These are phyloP conservation scores for Eucalyptus sideroxylon DNA, from an alignment of 345 rosid species.

Conservation along the genomic window DNA sequence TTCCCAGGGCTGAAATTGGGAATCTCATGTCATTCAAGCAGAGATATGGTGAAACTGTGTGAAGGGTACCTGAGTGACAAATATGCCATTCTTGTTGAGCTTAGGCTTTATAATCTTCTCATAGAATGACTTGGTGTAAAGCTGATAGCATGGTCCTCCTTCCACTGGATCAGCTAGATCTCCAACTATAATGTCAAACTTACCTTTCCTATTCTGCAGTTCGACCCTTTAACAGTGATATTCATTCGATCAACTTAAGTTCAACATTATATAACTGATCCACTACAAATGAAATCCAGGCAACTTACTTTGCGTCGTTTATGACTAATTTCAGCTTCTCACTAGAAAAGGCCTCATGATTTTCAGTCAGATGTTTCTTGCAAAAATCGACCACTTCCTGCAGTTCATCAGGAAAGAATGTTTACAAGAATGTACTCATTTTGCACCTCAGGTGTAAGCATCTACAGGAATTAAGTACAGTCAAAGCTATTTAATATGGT, in stretches of 20 bases:
- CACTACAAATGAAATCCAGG: not conserved
- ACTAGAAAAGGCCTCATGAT: conserved; percentile 65
- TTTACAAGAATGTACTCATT: not conserved
- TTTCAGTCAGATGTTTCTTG: conserved; percentile 48
- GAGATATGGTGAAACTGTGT: not conserved
- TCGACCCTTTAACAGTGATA: conserved; percentile 46
- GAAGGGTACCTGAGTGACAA: conserved; percentile 69
- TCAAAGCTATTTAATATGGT: not conserved
- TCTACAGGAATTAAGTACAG: not conserved
- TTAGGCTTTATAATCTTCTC: conserved; percentile 67
- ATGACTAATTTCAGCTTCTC: conserved; percentile 73
- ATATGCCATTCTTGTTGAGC: conserved; percentile 68
- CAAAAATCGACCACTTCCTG: conserved; percentile 96
- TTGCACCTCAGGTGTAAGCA: not conserved
- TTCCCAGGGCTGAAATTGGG: not conserved
- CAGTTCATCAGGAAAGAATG: not conserved
- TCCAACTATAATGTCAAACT: conserved; percentile 86
- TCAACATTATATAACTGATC: not conserved
- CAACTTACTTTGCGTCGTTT: conserved; percentile 74
- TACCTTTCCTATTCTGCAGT: conserved; percentile 56
- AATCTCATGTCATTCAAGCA: not conserved
- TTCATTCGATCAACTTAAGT: not conserved
- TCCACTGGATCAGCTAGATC: conserved; percentile 96
- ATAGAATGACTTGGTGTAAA: conserved; percentile 90
- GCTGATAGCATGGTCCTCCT: conserved; percentile 98